A percentile compares a stretch with the other conserved stretches of the same genome.
These are phyloP conservation scores for Syzygium grande DNA, from an alignment of 345 rosid species.

Conservation along the genomic window DNA sequence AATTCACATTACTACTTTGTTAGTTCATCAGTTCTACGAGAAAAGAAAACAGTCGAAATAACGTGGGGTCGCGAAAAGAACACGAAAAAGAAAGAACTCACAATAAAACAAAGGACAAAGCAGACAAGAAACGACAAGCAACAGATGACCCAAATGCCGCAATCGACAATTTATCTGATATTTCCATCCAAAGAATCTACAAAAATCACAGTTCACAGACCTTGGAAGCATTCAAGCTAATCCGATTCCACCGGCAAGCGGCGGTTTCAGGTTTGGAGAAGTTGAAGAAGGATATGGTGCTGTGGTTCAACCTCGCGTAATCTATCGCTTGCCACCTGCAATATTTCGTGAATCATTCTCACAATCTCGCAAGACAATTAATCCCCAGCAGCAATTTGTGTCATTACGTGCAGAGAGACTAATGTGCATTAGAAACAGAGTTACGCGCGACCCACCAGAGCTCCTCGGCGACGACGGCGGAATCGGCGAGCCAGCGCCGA, in stretches of 20 bases:
- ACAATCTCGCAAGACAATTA: not conserved
- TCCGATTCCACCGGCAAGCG: constrained; percentile 21
- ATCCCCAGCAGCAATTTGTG: not conserved
- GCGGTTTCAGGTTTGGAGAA: constrained; percentile 22
- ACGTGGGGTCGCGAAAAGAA: not conserved
- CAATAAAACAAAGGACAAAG: not conserved
- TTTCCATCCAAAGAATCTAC: not conserved
- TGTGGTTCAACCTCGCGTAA: constrained; percentile 25
- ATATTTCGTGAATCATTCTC: not conserved
- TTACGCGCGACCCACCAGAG: constrained; percentile 12
- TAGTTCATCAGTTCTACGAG: not conserved
- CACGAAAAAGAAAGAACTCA: not conserved
- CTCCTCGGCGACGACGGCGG: constrained; percentile 31
- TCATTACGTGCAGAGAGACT: not conserved
- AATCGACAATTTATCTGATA: not conserved
- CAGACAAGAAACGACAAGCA: not conserved
- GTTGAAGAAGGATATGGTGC: constrained; percentile 30
- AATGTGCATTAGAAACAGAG: not conserved
- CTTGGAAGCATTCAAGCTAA: constrained; percentile 25
- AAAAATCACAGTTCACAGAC: not conserved
- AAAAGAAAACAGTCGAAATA: not conserved
- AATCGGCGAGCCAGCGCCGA: constrained; percentile 23
- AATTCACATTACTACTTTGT: not conserved
- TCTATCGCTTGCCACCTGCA: constrained; percentile 28
- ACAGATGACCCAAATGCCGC: not conserved